Conservation (phyloP, 139 green algal species). For the Chlorella sp. region DNA sequence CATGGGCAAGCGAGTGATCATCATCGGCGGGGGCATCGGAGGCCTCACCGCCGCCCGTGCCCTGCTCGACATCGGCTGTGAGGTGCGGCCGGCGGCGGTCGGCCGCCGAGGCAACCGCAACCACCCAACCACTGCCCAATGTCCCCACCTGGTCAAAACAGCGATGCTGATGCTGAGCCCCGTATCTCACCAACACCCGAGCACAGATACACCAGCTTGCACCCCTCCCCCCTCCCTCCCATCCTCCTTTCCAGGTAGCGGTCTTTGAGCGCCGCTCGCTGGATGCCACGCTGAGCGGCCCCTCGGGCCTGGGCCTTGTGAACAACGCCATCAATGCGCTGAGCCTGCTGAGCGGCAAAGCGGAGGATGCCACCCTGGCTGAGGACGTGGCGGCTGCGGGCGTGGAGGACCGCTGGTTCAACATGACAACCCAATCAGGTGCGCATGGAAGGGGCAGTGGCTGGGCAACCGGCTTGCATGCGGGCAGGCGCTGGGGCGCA, state of each 20-base stretch:
- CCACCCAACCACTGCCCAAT: no score
- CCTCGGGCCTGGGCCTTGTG: background rate
- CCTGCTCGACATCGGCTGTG: background rate
- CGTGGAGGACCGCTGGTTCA: background rate
- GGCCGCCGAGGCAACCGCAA: no score
- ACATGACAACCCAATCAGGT: background rate
- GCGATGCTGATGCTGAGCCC: no score
- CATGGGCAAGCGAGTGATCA: background rate
- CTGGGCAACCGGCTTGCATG: no score
- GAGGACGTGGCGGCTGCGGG: background rate
- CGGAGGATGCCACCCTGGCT: background rate
- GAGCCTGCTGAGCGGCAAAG: background rate
- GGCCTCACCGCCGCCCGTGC: background rate
- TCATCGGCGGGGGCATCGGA: background rate
- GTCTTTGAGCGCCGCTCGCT: background rate
- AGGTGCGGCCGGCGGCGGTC: no score
- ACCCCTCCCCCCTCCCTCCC: no score
- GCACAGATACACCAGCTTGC: no score
- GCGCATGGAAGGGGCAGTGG: background rate
- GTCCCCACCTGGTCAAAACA: no score
- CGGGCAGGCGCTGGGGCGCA: no score
- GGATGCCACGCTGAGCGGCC: background rate
- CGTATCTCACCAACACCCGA: no score
- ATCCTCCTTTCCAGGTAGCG: background rate
- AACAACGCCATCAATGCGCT: background rate